phyloP scores from a whole-genome alignment of 1,139 yeast genomes.

The Blastobotrys serpentis region DNA sequence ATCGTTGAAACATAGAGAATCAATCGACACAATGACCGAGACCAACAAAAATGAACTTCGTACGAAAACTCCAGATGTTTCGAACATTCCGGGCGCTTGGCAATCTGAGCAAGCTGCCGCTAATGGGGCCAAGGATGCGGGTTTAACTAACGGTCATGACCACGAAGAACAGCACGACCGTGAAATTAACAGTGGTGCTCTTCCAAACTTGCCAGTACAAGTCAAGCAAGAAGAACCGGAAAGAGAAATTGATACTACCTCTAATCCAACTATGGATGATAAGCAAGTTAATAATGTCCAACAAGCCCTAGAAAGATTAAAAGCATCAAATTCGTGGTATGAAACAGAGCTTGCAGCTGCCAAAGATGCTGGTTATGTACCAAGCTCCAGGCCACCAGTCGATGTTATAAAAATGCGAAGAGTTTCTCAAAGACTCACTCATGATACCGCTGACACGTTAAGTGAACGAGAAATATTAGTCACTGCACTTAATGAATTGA shows the following conservation, averaged over 20 bases:
- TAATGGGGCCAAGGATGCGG: conserved; percentile 2
- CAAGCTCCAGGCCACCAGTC: conserved; percentile 33
- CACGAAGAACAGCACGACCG: neutral
- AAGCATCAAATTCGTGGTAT: conserved; percentile 39
- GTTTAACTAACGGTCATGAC: conserved; percentile 9
- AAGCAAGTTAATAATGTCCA: conserved; percentile 14
- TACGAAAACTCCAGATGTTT: conserved; percentile 14
- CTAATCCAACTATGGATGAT: neutral
- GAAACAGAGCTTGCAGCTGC: conserved; percentile 36
- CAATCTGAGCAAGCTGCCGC: conserved; percentile 11
- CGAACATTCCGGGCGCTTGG: conserved; percentile 29
- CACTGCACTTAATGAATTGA: conserved; percentile 35
- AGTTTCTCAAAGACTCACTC: conserved; percentile 33
- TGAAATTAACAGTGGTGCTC: conserved; percentile 6
- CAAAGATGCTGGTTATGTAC: conserved; percentile 33
- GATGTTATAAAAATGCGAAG: conserved; percentile 34
- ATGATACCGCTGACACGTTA: conserved; percentile 29
- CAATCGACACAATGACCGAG: conserved; percentile 9
- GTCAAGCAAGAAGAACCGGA: neutral
- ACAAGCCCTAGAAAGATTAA: conserved; percentile 33
- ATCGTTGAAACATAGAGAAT: neutral
- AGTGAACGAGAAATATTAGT: conserved; percentile 34
- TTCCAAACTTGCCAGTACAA: neutral
- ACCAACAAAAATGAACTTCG: neutral
- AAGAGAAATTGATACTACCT: neutral